Base-by-base conservation (phyloP, 345 rosid species). In the Ceriops zippeliana region DNA sequence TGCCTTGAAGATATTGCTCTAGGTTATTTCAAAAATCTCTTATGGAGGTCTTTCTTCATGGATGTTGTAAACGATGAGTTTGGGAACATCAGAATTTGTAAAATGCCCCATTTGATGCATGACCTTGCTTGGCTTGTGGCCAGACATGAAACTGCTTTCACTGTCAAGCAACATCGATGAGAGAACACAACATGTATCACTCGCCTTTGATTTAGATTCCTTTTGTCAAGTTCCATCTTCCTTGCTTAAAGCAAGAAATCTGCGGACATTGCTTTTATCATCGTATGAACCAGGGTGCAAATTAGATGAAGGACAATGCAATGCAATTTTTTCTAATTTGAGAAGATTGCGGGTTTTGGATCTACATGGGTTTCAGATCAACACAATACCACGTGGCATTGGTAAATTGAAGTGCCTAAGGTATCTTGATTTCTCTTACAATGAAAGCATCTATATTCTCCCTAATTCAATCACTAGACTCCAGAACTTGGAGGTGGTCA, bases 61-160 rank as follows among this genome's bases (percentile, higher is more conserved):
- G 71, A 68, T 31, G 52, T 27, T 0, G 63, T 9, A 49, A 51
- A 71, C 31, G 73, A 72, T 59, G 4, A 5, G 0, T 0, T 3
- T 42, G 47, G 37, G 0, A 10, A 4, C 5, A 0, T 27, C 8
- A 7, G 0, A 4, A 2, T 1, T 38, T 75, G 62, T 49, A 75
- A 51, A 28, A 70, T 75, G 79, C 70, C 64, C 20, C 57, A 70
- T 35, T 31, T 52, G 58, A 67, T 75, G 58, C 77, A 75, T 68
- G 74, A 75, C 31, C 76, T 75, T 22, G 79, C 73, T 0, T 1
- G 0, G 7, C 10, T 0, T 2, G 28, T 71, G 20, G 64, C 71
- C 0, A n/a, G 27, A n/a, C 21, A 7, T 0, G 70, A 56, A 10
- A 46, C 2, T 16, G 0, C 9, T 3, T 10, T 9, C 31, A 11